Conservation (phyloP, 306 rosid genomes). For the Castanopsis chinensis region DNA sequence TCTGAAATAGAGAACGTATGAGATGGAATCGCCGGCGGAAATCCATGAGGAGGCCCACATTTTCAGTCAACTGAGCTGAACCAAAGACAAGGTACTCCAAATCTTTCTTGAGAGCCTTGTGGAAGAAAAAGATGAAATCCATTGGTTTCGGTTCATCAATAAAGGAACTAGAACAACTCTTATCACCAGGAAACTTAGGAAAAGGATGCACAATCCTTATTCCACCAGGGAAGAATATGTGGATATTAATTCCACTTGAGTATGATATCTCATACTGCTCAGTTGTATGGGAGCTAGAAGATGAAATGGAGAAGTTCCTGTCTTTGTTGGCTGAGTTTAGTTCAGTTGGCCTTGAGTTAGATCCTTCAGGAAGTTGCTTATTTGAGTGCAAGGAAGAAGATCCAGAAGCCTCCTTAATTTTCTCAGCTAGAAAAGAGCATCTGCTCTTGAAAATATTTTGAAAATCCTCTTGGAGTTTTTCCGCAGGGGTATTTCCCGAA, state of each 20-base stretch:
- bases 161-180: conserved; percentile 34
- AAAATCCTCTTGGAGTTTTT: conserved; percentile 62
- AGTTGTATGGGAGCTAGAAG: conserved; percentile 37
- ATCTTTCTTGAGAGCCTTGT: conserved; percentile 92
- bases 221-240: conserved; percentile 60
- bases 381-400: conserved; percentile 44
- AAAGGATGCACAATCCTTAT: conserved; percentile 39
- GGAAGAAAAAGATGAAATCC: conserved; percentile 78
- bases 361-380: conserved; percentile 26
- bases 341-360: conserved; percentile 9
- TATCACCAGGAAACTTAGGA: conserved; percentile 36
- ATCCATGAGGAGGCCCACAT: conserved; percentile 49
- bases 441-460: conserved; percentile 66
- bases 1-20: conserved; percentile 62
- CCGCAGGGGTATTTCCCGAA: conserved; percentile 71
- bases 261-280: conserved; percentile 52
- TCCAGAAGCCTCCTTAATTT: conserved; percentile 43
- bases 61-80: conserved; percentile 69
- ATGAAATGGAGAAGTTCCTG: conserved; percentile 39
- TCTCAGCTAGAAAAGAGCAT: conserved; percentile 42
- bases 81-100: conserved; percentile 77
- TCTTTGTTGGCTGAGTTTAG: conserved; percentile 23
- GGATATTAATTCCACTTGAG: conserved; percentile 63
- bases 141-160: conserved; percentile 66
- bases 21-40: conserved; percentile 62